These are phyloP conservation scores for Thelonectria olida DNA, from an alignment of 2,329 filamentous ascomycete genomes.

Conservation along the genomic window DNA sequence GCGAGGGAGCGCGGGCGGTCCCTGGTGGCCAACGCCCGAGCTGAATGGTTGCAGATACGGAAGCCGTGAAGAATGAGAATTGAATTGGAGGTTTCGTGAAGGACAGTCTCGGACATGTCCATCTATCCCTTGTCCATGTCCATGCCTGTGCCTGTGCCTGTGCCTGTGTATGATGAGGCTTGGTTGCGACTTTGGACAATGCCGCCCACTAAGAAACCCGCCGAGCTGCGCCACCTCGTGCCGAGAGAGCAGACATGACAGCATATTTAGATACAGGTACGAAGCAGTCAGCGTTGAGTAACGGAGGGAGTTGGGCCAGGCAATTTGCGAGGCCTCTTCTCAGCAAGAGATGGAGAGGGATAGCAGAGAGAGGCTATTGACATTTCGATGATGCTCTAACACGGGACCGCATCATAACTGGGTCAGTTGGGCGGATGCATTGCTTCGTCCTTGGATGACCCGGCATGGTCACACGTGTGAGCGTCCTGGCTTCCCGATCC, in stretches of 20 bases:
- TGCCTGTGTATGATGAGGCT: not conserved
- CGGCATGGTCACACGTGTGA: conserved; percentile 23
- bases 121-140: not conserved
- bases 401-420: not conserved
- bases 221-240: conserved; percentile 7
- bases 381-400: not conserved
- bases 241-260: not conserved
- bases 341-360: not conserved
- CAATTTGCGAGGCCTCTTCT: not conserved
- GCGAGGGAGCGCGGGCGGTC: not conserved
- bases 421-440: not conserved
- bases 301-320: not conserved
- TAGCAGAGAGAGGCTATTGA: not conserved
- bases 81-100: not conserved
- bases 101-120: not conserved
- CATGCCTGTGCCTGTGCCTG: not conserved
- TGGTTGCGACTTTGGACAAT: not conserved
- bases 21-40: too few relatives aligned
- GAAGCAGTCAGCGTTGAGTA: not conserved
- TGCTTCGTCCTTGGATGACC: conserved; percentile 10
- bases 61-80: not conserved
- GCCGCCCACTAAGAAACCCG: conserved; percentile 6
- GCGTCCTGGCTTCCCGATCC: conserved; percentile 19
- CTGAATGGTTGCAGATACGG: too few relatives aligned
- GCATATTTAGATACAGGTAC: not conserved